Percentiles rank a stretch among this genome's conserved stretches.
Conservation (phyloP, 2,329 filamentous ascomycete species). For the Alternaria gaisen region DNA sequence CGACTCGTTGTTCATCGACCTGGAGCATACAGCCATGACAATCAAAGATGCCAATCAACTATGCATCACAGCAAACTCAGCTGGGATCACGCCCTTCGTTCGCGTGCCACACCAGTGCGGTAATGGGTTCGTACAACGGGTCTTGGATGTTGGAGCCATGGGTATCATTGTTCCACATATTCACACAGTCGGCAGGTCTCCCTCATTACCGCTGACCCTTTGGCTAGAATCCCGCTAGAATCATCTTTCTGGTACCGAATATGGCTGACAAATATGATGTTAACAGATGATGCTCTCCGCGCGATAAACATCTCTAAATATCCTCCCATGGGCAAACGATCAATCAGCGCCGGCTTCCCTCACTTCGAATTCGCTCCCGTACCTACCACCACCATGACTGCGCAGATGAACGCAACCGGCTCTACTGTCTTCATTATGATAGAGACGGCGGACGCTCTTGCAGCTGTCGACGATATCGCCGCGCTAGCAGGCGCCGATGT, state of each 20-base stretch:
- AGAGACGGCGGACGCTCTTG: neutral
- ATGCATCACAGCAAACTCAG: conserved; percentile 37
- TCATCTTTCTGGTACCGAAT: too few species aligned
- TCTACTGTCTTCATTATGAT: neutral
- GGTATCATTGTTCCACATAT: conserved; percentile 21
- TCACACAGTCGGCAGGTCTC: conserved; percentile 5
- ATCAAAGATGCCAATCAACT: conserved; percentile 43
- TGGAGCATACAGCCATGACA: conserved; percentile 50
- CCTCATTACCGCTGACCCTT: neutral
- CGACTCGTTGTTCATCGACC: conserved; percentile 53
- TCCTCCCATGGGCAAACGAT: too few species aligned
- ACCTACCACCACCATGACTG: neutral
- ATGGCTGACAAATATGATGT: too few species aligned
- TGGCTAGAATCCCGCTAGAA: too few species aligned
- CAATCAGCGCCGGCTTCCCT: too few species aligned
- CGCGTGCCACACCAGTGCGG: too few species aligned
- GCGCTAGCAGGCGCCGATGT: neutral
- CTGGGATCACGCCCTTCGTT: conserved; percentile 14
- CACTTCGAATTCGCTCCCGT: neutral
- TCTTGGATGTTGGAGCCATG: conserved; percentile 43
- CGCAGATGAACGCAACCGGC: neutral
- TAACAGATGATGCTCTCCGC: too few species aligned
- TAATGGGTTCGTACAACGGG: conserved; percentile 41
- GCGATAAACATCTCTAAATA: too few species aligned
- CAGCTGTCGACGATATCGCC: neutral